Percentiles rank a stretch among this genome's conserved stretches.
Evolutionary conservation across 352 stramenopile species (phyloP).

Genomic region (Phytophthora litchii): DNA sequence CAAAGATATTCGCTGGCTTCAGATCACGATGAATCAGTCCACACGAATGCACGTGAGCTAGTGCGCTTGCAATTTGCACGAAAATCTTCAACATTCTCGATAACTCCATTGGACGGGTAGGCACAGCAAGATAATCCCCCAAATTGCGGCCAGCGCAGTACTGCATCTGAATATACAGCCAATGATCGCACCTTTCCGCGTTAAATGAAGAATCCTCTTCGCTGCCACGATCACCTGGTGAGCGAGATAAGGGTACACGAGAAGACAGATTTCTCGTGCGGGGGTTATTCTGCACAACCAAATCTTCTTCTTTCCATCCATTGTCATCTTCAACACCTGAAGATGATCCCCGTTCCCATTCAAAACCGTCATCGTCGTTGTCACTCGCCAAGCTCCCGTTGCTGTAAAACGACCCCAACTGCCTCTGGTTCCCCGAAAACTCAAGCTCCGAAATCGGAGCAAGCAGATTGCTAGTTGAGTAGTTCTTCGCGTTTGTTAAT

Average conservation of each 20-base stretch:
- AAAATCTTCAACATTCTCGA: constrained; percentile 87
- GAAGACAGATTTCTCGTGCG: constrained; percentile 15
- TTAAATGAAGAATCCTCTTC: constrained; percentile 59
- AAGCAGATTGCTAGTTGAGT: constrained; percentile 78
- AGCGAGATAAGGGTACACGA: constrained; percentile 14
- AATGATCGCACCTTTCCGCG: constrained; percentile 80
- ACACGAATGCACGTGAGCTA: constrained; percentile 91
- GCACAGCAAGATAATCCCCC: constrained; percentile 80
- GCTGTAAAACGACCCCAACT: constrained; percentile 52
- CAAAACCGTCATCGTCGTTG: constrained; percentile 69
- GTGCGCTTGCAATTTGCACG: constrained; percentile 87
- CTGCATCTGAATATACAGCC: constrained; percentile 94
- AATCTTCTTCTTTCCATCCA: constrained; percentile 70
- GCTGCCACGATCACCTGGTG: constrained; percentile 20
- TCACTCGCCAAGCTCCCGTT: constrained; percentile 44
- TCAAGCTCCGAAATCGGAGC: constrained; percentile 72
- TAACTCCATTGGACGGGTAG: constrained; percentile 74
- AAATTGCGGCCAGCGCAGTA: constrained; percentile 89
- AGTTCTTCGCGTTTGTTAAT: constrained; percentile 48
- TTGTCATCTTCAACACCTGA: constrained; percentile 44
- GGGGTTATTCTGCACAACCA: constrained; percentile 51
- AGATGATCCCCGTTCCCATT: constrained; percentile 74
- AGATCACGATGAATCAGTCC: constrained; percentile 92
- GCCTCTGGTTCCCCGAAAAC: constrained; percentile 61
- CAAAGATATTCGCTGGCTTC: constrained; percentile 93